Percentiles rank a stretch among this genome's conserved stretches.
Evolutionary conservation across 2,329 filamentous ascomycete genomes (phyloP).

Genomic region (Fusarium nanum): DNA sequence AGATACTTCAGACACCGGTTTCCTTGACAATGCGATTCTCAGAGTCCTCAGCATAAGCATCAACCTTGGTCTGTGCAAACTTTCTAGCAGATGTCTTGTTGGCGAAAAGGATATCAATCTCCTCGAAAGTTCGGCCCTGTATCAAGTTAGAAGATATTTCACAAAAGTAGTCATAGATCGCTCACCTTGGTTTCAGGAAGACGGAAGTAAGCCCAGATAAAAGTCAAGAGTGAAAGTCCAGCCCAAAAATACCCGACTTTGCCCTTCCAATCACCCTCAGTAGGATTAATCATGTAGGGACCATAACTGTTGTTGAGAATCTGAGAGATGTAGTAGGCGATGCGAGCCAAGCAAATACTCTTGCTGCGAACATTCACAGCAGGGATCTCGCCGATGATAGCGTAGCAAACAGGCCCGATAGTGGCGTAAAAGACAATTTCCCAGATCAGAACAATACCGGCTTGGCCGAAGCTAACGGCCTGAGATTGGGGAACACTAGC

Average conservation of each 20-base stretch:
- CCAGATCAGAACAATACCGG: conserved; percentile 57
- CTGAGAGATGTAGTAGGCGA: conserved; percentile 44
- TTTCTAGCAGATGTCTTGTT: conserved; percentile 46
- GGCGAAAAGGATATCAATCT: conserved; percentile 52
- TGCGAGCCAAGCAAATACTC: conserved; percentile 56
- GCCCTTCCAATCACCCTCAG: conserved; percentile 51
- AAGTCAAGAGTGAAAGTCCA: conserved; percentile 43
- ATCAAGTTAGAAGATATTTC: neutral
- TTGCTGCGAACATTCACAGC: conserved; percentile 57
- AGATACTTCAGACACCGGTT: neutral
- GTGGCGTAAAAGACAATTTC: conserved; percentile 57
- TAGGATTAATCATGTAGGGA: conserved; percentile 51
- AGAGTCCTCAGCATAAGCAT: conserved; percentile 9
- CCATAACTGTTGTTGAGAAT: conserved; percentile 49
- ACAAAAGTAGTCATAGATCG: rapidly evolving
- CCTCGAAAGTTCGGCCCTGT: conserved; percentile 49
- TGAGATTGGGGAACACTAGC: conserved; percentile 39
- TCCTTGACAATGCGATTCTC: conserved; percentile 15
- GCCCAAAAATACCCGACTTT: conserved; percentile 52
- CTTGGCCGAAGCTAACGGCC: conserved; percentile 51
- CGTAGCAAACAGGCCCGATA: conserved; percentile 58
- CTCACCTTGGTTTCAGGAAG: conserved; percentile 49
- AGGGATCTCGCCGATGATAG: conserved; percentile 56
- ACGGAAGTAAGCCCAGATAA: conserved; percentile 51
- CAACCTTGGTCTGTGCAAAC: conserved; percentile 49